Conservation (phyloP, 2,329 filamentous ascomycete species). For the Calonectria pteridis region DNA sequence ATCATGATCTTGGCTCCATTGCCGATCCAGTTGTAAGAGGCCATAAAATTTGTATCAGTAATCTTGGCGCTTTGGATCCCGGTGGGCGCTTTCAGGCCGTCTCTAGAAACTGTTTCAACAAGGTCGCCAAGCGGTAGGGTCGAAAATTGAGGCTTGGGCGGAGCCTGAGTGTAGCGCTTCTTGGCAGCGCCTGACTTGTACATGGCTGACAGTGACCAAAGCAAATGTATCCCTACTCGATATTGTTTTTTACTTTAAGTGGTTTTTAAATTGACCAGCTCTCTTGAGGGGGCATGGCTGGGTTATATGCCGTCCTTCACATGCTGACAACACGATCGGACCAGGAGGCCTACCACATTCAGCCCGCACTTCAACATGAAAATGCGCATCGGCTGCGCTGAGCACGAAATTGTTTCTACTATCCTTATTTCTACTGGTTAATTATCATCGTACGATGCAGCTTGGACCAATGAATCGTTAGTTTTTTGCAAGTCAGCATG, state of each 20-base stretch:
- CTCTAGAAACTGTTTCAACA: conserved; percentile 34
- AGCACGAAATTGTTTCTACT: neutral
- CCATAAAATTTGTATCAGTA: conserved; percentile 53
- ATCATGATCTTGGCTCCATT: conserved; percentile 58
- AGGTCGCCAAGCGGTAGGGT: conserved; percentile 40
- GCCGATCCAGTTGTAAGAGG: conserved; percentile 66
- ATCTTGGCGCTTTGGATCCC: conserved; percentile 40
- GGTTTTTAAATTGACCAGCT: too few species aligned
- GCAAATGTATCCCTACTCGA: neutral
- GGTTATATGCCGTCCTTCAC: neutral
- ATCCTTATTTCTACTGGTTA: conserved; percentile 27
- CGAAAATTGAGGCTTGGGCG: conserved; percentile 4
- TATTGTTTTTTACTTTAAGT: neutral
- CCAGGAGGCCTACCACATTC: neutral
- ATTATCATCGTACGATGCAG: neutral
- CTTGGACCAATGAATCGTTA: conserved; percentile 24
- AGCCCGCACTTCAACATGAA: neutral
- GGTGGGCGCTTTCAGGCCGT: conserved; percentile 5
- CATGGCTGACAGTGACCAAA: neutral
- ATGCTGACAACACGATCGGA: neutral
- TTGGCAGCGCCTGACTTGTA: neutral
- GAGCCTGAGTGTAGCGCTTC: neutral
- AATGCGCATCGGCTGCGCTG: neutral
- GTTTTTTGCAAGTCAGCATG: conserved; percentile 12
- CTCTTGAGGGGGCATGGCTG: neutral